These are phyloP conservation scores for Sideroxylon spinosum DNA, from an alignment of 179 eudicot genomes.

Conservation along the genomic window DNA sequence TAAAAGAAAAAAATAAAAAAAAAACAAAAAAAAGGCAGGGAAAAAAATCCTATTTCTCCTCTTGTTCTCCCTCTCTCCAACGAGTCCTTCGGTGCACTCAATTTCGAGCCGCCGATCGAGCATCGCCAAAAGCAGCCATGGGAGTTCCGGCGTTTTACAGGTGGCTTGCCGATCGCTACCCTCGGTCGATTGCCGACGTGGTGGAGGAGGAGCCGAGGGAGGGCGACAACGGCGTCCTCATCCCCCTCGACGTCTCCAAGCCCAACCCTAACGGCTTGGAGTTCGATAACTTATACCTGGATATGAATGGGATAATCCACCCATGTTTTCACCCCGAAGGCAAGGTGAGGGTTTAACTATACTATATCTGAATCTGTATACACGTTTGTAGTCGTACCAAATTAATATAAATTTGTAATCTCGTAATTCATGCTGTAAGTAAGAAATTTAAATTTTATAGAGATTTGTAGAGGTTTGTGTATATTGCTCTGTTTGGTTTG, in stretches of 20 bases:
- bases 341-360: slow-evolving; percentile 26
- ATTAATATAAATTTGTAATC: too few species aligned
- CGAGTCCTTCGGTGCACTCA: neutral
- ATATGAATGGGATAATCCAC: slow-evolving; percentile 80
- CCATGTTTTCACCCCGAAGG: slow-evolving; percentile 85
- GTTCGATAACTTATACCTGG: slow-evolving; percentile 68
- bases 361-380: neutral
- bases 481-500: too few species aligned
- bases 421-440: too few species aligned
- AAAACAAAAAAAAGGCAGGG: too few species aligned
- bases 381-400: neutral
- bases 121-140: slow-evolving; percentile 30
- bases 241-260: slow-evolving; percentile 46
- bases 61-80: too few species aligned
- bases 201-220: slow-evolving; percentile 56
- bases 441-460: too few species aligned
- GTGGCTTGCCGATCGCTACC: slow-evolving; percentile 94
- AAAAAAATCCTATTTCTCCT: too few species aligned
- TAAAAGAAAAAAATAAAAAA: too few species aligned
- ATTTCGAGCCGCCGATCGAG: neutral
- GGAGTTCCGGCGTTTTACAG: slow-evolving; percentile 95
- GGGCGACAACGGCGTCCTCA: slow-evolving; percentile 28
- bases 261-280: slow-evolving; percentile 67
- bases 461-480: too few species aligned
- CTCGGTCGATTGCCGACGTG: slow-evolving; percentile 64